Percentiles rank a stretch among this genome's conserved stretches.
These are phyloP conservation scores for Cryptococcus sp. DNA, from an alignment of 1,284 basidiomycete species.

Conservation along the genomic window DNA sequence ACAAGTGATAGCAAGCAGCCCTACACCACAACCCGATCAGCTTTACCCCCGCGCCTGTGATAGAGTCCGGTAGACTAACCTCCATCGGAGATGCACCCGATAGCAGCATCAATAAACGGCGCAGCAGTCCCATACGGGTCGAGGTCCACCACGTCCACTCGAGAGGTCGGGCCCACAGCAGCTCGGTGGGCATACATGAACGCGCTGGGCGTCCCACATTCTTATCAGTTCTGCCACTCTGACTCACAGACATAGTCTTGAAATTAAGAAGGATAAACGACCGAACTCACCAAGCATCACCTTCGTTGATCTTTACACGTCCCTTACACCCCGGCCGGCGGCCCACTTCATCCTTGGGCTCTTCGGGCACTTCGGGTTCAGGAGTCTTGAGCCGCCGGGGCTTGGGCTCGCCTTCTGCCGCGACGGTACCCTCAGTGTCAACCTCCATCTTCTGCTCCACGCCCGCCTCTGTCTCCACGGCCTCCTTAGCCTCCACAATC, in stretches of 20 bases:
- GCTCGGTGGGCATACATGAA: constrained; percentile 86
- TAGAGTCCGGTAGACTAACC: constrained; percentile 57
- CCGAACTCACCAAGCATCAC: constrained; percentile 85
- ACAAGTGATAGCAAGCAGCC: constrained; percentile 91
- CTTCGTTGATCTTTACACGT: constrained; percentile 79
- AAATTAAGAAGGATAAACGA: too few relatives aligned
- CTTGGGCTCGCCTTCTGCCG: constrained; percentile 20
- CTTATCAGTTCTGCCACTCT: too few relatives aligned
- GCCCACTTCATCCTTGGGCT: constrained; percentile 27
- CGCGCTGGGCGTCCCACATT: constrained; percentile 57
- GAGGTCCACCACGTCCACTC: constrained; percentile 91
- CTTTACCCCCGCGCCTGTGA: too few relatives aligned
- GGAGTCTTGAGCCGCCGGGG: background rate
- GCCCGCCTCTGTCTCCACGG: constrained; percentile 8
- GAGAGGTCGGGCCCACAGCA: constrained; percentile 55
- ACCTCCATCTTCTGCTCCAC: constrained; percentile 12
- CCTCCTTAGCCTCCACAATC: constrained; percentile 11
- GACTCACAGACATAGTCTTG: too few relatives aligned
- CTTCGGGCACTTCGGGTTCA: constrained; percentile 21
- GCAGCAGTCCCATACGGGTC: constrained; percentile 98
- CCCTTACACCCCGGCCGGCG: constrained; percentile 50
- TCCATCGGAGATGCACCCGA: constrained; percentile 85
- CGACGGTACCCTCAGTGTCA: constrained; percentile 21
- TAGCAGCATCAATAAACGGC: constrained; percentile 93
- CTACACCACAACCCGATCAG: constrained; percentile 50